Evolutionary conservation across 2,329 filamentous ascomycete genomes (phyloP), one percentile per base, ranked within the genome.

Genomic region (Claviceps cyperi): DNA sequence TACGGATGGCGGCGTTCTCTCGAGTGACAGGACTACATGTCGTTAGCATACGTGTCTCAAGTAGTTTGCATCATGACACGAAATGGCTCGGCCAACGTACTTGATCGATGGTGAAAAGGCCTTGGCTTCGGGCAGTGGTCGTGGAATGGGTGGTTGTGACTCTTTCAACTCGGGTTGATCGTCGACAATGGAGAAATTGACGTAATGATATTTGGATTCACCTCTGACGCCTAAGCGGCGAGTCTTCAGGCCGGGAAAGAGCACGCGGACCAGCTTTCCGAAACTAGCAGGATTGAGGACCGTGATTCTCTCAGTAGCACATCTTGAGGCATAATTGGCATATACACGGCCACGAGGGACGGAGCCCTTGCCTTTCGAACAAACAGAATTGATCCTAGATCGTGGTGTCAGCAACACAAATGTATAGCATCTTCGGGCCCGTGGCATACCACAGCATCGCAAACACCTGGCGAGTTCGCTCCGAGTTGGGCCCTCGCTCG

Each of bases 141-240:
- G 65, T 4, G 70, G 64, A n/a, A 71, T 65, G 19, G 71, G 71
- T 3, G 66, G 64, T 40, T 69, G 66, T 14, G 72, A 66, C 28
- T 75, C 69, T 41, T 65, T 64, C 4, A 69, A 54, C 14, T 77
- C 74, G 4, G 71, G 65, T 49, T 76, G 69, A 51, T 82, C 79
- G 47, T 82, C 79, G 41, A 71, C 67, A 47, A 83, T 66, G 13
- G 70, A 71, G 58, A 84, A 84, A 60, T 82, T 81, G 45, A 83
- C 80, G 60, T 98, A 98, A 66, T 98, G 92, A 65, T 98, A 98
- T 64, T 98, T 98, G 14, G 92, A 98, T 69, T 97, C 91, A 55
- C 92, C 92, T 49, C 92, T 81, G 45, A 97, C 90, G 54, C 92
- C 92, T 13, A 98, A 74, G 55, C 92, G 80, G 52, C 92, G 78